Percentiles rank a stretch among this genome's conserved stretches.
Conservation (phyloP, 495 filamentous ascomycete genomes). For the Hypoxylon subgilvum region DNA sequence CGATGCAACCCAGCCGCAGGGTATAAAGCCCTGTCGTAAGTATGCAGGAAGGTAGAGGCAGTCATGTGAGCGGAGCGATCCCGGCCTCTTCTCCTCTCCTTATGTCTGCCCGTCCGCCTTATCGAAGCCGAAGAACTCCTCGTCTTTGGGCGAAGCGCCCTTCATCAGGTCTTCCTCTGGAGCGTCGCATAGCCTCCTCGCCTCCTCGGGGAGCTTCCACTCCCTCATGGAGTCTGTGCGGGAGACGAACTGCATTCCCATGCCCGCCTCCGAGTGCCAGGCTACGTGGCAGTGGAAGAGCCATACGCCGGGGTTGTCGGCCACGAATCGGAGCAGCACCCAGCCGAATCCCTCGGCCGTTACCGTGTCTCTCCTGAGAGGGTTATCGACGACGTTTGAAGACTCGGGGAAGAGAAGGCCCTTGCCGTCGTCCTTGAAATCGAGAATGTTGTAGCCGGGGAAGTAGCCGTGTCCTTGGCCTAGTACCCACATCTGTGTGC, state of each 20-base stretch:
- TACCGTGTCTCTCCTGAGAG: slow-evolving; percentile 49
- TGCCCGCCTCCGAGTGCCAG: slow-evolving; percentile 65
- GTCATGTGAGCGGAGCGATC: background rate
- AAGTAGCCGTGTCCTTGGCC: slow-evolving; percentile 61
- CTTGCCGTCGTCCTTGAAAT: slow-evolving; percentile 30
- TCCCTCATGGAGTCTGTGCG: slow-evolving; percentile 49
- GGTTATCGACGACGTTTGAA: slow-evolving; percentile 24
- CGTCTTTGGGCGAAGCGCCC: slow-evolving; percentile 55
- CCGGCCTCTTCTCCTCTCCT: background rate
- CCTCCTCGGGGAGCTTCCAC: slow-evolving; percentile 53
- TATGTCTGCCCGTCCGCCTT: slow-evolving; percentile 3
- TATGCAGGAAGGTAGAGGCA: too few species aligned
- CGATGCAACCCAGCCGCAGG: too few species aligned
- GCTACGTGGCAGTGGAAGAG: slow-evolving; percentile 61
- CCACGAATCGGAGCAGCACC: slow-evolving; percentile 50
- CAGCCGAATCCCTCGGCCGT: slow-evolving; percentile 50
- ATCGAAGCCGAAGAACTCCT: slow-evolving; percentile 41
- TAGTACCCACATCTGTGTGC: slow-evolving; percentile 64
- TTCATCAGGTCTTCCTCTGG: slow-evolving; percentile 47
- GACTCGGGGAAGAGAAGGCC: slow-evolving; percentile 30
- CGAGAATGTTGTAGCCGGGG: slow-evolving; percentile 45
- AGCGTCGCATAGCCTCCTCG: slow-evolving; percentile 48
- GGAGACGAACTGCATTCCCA: slow-evolving; percentile 66
- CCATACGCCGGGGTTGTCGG: slow-evolving; percentile 61
- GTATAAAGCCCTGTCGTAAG: too few species aligned